Conservation (phyloP, 139 green algal genomes). For the Haematococcus lacustris region DNA sequence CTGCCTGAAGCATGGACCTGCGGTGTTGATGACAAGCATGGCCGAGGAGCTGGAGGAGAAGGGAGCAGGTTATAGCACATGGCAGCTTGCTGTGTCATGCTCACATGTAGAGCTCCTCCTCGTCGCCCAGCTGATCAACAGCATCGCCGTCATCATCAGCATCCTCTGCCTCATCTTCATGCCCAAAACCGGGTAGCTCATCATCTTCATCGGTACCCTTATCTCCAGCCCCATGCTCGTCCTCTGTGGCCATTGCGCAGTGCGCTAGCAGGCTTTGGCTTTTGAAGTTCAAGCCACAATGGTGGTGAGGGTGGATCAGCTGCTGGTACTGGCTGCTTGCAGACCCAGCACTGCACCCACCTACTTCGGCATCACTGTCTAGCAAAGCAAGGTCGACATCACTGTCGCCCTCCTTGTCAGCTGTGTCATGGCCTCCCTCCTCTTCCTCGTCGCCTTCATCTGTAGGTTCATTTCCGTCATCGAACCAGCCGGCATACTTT, state of each 20-base stretch:
- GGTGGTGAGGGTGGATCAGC: too few species aligned
- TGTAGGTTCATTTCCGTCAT: conserved; percentile 28
- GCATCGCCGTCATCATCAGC: conserved; percentile 17
- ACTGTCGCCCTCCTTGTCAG: conserved; percentile 17
- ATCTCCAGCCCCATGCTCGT: too few species aligned
- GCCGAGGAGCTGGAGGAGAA: too few species aligned
- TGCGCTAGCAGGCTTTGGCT: too few species aligned
- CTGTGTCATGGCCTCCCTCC: conserved; percentile 6
- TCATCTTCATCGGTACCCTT: conserved; percentile 22
- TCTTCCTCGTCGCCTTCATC: conserved; percentile 30
- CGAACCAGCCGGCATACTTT: conserved; percentile 67
- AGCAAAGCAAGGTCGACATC: conserved; percentile 10
- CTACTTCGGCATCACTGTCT: conserved; percentile 18
- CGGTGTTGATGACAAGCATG: too few species aligned
- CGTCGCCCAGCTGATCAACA: conserved; percentile 7
- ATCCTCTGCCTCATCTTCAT: conserved; percentile 29
- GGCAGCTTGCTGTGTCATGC: conserved; percentile 1
- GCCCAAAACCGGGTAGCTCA: conserved; percentile 19
- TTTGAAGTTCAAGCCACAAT: too few species aligned
- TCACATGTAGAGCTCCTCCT: conserved; percentile 8
- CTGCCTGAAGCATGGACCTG: too few species aligned
- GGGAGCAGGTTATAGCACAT: neutral
- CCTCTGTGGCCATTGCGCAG: too few species aligned
- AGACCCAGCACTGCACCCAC: too few species aligned
- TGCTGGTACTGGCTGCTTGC: too few species aligned